Evolutionary conservation across 306 rosid genomes (phyloP).

Genomic region (Sophora flavescens): DNA sequence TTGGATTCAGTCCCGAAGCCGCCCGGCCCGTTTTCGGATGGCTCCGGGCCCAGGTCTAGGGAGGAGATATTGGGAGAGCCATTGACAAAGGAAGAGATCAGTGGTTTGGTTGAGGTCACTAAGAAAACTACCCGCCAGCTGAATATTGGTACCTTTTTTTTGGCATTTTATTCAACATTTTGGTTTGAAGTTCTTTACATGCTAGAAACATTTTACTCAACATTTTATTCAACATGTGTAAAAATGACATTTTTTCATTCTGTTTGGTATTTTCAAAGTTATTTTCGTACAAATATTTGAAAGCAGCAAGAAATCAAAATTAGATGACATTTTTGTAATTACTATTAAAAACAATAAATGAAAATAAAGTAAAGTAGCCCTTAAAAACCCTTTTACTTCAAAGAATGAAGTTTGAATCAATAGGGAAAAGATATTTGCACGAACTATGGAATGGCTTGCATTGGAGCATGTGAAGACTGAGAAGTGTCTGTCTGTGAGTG

Average conservation of each 20-base stretch:
- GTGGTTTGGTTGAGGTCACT: slow-evolving; percentile 52
- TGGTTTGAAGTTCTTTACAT: background rate
- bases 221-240: too few species aligned
- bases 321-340: too few species aligned
- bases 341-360: too few species aligned
- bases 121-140: slow-evolving; percentile 56
- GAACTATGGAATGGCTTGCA: background rate
- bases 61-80: slow-evolving; percentile 78
- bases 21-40: slow-evolving; percentile 63
- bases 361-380: too few species aligned
- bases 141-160: slow-evolving; percentile 49
- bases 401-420: too few species aligned
- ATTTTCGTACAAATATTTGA: too few species aligned
- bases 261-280: too few species aligned
- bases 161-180: background rate
- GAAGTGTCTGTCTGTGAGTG: background rate
- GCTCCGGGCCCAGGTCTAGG: slow-evolving; percentile 60
- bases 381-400: too few species aligned
- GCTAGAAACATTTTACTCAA: too few species aligned
- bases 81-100: slow-evolving; percentile 66
- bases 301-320: too few species aligned
- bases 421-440: background rate
- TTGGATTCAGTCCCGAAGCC: background rate
- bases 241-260: too few species aligned
- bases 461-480: too few species aligned